phyloP scores from a whole-genome alignment of 148 eudicot genomes.

The Heliamphora exappendiculata region DNA sequence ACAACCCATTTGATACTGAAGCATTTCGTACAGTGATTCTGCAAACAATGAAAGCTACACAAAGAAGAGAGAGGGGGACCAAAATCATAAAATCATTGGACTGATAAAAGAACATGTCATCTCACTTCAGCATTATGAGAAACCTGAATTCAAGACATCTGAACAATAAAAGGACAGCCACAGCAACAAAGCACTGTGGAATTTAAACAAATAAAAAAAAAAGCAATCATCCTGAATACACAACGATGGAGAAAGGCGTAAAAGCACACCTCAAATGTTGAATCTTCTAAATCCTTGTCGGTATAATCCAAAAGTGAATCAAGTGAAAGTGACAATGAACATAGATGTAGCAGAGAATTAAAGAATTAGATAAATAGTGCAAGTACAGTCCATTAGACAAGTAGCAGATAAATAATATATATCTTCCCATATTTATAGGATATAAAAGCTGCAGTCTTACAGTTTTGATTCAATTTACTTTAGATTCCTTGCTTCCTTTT shows the following conservation, averaged over 20 bases:
- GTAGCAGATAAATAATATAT: not conserved
- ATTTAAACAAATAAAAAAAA: not conserved
- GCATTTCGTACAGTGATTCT: constrained; percentile 93
- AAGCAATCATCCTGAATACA: not conserved
- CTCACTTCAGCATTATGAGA: constrained; percentile 4
- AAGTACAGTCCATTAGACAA: constrained; percentile 9
- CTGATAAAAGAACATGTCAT: not conserved
- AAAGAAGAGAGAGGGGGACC: not conserved
- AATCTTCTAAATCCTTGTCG: constrained; percentile 77
- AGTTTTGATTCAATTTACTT: constrained; percentile 34
- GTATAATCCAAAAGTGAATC: constrained; percentile 89
- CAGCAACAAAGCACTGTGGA: not conserved
- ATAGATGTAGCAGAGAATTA: constrained; percentile 49
- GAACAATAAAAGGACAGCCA: not conserved
- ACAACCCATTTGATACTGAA: constrained; percentile 84
- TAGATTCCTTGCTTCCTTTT: constrained; percentile 48
- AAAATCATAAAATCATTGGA: not conserved
- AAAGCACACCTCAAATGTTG: constrained; percentile 79
- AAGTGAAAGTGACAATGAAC: constrained; percentile 75
- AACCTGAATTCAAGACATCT: not conserved
- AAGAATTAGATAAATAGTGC: not conserved
- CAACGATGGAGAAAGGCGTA: not conserved
- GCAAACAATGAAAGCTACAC: constrained; percentile 89
- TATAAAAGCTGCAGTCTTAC: not conserved
- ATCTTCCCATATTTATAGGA: not conserved